Base-by-base conservation (phyloP, 1,284 basidiomycete species). In the Rhodotorula mucilaginosa region DNA sequence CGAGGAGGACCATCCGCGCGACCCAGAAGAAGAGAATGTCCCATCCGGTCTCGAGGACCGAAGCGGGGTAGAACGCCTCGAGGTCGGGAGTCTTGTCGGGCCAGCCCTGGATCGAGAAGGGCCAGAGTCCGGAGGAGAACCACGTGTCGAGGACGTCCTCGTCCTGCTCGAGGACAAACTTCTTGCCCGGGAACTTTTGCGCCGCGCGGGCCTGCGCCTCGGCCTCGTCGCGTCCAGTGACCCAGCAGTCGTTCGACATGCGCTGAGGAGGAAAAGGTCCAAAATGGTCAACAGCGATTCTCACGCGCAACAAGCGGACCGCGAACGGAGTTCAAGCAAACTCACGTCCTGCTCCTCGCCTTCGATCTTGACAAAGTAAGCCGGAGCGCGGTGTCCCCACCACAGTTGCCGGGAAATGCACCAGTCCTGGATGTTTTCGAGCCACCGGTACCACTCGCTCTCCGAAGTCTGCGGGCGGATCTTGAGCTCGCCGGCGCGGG, bases 1-100 rank as follows among this genome's bases (percentile, higher is more conserved):
- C 96, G 54, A 99, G 89, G 81, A 99, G 86, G 70, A 92, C 95
- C 97, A 99, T 99, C 64, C 95, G 89, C 12, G 97, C 95, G 29
- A 99, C 95, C 97, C 97, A 99, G 88, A 99, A 98, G 87, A 97
- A 97, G 51, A 99, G 83, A 78, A 98, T 99, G 78, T 99, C 97
- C 95, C 97, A 99, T 61, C 97, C 97, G 0, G 97, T 99, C 83
- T 99, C 97, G 60, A 98, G 88, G 61, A 99, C 79, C 29, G 89
- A 88, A 15, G 92, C 85, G 1, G 97, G 97, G 82, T 96, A 99
- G 84, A 92, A 99, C 67, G 85, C 83, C 76, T 88, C 81, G 47
- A 93, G 78, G 80, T 97, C 94, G 21, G 83, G 78, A 0, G 89
- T 91, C 88, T 93, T 86, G 29, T 93, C 86, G 0, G 97, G 97